phyloP scores from a whole-genome alignment of 2,329 filamentous ascomycete species.

The Pestalotiopsis sp. region DNA sequence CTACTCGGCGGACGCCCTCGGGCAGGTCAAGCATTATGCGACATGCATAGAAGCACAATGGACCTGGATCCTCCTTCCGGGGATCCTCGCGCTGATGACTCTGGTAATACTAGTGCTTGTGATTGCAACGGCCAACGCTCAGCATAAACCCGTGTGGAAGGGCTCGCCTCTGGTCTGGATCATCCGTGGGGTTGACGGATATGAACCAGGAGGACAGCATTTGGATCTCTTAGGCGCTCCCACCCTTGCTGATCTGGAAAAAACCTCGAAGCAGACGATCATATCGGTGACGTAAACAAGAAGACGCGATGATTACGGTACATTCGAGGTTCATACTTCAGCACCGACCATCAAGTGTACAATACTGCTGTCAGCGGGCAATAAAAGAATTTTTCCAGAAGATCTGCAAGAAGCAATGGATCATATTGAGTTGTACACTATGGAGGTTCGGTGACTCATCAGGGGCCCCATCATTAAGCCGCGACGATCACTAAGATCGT shows the following conservation, averaged over 20 bases:
- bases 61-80: too few species aligned
- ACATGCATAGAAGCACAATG: too few species aligned
- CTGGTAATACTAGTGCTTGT: too few species aligned
- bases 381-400: too few species aligned
- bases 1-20: too few species aligned
- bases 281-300: background rate
- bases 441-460: background rate
- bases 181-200: background rate
- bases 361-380: background rate
- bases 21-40: too few species aligned
- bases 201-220: background rate
- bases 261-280: background rate
- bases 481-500: background rate
- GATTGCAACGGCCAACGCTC: too few species aligned
- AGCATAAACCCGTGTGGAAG: too few species aligned
- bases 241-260: background rate
- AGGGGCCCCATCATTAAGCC: background rate
- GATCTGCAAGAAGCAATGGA: background rate
- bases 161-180: conserved; percentile 6
- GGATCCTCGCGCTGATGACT: too few species aligned
- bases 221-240: too few species aligned
- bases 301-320: too few species aligned
- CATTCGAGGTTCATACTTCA: background rate
- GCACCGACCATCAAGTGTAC: background rate
- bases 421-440: background rate